Evolutionary conservation across 1,284 basidiomycete species (phyloP).

Genomic region (Puccinia novopanici): DNA sequence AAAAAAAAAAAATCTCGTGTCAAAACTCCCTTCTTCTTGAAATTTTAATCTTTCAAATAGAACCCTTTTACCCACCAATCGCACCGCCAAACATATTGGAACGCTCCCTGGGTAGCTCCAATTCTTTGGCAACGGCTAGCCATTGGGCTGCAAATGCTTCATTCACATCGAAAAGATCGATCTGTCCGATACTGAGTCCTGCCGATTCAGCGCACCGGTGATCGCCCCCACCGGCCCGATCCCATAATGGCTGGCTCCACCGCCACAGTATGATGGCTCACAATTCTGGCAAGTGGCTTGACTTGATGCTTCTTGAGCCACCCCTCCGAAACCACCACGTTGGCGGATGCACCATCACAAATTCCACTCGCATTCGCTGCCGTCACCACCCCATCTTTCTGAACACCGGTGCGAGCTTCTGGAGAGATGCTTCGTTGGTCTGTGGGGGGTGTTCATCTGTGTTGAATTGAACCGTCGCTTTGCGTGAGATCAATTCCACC

Average conservation of each 20-base stretch:
- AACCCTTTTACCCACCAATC: slow-evolving; percentile 55
- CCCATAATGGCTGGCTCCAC: slow-evolving; percentile 66
- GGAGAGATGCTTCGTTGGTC: slow-evolving; percentile 88
- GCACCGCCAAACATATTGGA: slow-evolving; percentile 64
- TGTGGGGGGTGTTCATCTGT: slow-evolving; percentile 69
- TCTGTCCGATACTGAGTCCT: slow-evolving; percentile 61
- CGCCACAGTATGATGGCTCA: slow-evolving; percentile 67
- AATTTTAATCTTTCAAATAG: background rate
- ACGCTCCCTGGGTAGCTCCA: slow-evolving; percentile 68
- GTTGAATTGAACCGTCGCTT: slow-evolving; percentile 56
- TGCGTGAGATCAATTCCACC: slow-evolving; percentile 56
- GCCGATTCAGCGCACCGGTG: slow-evolving; percentile 59
- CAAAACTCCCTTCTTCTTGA: background rate
- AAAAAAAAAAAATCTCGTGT: background rate
- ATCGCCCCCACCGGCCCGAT: slow-evolving; percentile 65
- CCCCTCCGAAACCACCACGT: slow-evolving; percentile 82
- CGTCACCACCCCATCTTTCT: slow-evolving; percentile 82
- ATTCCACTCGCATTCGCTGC: slow-evolving; percentile 94
- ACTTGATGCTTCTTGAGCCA: slow-evolving; percentile 57
- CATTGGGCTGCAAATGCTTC: slow-evolving; percentile 93
- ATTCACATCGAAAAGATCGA: slow-evolving; percentile 66
- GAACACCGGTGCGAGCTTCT: slow-evolving; percentile 81
- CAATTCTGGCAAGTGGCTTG: slow-evolving; percentile 84
- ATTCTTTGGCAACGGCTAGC: slow-evolving; percentile 83
- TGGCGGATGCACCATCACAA: slow-evolving; percentile 95